These are phyloP conservation scores for Skeletonema tropicum DNA, from an alignment of 108 stramenopile species.

Conservation along the genomic window DNA sequence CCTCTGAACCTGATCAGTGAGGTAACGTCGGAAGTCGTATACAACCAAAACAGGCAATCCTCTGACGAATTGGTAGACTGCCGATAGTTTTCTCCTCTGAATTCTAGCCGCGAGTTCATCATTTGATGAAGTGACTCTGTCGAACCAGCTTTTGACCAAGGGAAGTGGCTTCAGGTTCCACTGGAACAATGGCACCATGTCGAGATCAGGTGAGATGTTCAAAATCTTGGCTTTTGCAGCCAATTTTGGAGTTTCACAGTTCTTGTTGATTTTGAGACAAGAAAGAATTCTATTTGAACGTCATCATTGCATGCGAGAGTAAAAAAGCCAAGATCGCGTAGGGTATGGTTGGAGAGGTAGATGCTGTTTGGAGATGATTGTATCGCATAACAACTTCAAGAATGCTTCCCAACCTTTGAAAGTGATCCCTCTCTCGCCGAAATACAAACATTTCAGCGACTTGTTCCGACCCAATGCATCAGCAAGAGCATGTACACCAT, in stretches of 20 bases:
- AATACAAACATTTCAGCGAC: neutral
- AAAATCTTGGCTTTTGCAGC: neutral
- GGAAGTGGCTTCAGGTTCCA: neutral
- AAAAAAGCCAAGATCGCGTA: neutral
- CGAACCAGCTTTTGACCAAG: neutral
- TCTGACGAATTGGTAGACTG: neutral
- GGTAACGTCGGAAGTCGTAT: neutral
- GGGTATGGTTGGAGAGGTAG: neutral
- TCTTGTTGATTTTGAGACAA: neutral
- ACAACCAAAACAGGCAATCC: neutral
- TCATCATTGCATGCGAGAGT: neutral
- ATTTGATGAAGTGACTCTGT: neutral
- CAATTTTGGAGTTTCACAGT: neutral
- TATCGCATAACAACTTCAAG: neutral
- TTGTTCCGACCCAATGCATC: neutral
- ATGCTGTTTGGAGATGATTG: neutral
- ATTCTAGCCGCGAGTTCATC: neutral
- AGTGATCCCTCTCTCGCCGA: neutral
- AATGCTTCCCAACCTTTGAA: neutral
- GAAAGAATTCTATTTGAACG: neutral
- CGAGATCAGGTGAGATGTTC: neutral
- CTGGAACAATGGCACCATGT: neutral
- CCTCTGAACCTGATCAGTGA: neutral
- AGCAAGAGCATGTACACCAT: neutral
- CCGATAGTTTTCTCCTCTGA: neutral